Percentiles rank a stretch among this genome's conserved stretches.
phyloP scores from a whole-genome alignment of 306 rosid species.

The Rubus idaeus region DNA sequence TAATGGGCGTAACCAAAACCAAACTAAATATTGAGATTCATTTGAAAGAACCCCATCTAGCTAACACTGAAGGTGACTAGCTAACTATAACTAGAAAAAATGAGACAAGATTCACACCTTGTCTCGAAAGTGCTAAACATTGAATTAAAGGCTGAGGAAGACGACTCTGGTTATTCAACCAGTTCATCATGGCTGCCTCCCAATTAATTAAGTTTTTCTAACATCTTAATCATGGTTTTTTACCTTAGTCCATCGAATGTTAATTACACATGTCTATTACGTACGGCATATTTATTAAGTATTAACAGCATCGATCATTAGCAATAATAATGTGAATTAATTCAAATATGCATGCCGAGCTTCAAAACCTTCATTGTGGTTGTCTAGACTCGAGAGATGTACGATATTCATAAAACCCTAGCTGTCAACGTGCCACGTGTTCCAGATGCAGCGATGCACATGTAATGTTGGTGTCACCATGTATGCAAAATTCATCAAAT shows the following conservation, averaged over 20 bases:
- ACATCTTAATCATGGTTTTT: slow-evolving; percentile 47
- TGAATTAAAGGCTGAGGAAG: slow-evolving; percentile 35
- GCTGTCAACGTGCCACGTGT: slow-evolving; percentile 37
- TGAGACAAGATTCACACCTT: slow-evolving; percentile 26
- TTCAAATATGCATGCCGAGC: slow-evolving; percentile 7
- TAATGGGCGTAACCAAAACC: not conserved
- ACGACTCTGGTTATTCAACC: slow-evolving; percentile 34
- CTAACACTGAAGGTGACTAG: slow-evolving; percentile 35
- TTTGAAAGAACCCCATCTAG: not conserved
- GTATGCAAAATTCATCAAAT: not conserved
- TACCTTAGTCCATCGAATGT: slow-evolving; percentile 21
- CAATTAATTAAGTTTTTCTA: slow-evolving; percentile 19
- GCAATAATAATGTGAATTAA: slow-evolving; percentile 4
- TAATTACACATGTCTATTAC: not conserved
- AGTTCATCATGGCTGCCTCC: slow-evolving; percentile 37
- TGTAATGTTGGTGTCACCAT: slow-evolving; percentile 47
- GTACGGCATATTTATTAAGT: not conserved
- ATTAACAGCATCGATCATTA: slow-evolving; percentile 20
- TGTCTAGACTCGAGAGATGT: not conserved
- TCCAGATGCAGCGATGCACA: slow-evolving; percentile 35
- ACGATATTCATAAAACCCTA: slow-evolving; percentile 19
- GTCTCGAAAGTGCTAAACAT: slow-evolving; percentile 42
- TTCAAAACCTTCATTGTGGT: not conserved
- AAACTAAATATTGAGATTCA: not conserved
- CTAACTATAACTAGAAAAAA: slow-evolving; percentile 1